Evolutionary conservation across 2,329 filamentous ascomycete genomes (phyloP), one percentile per base, ranked within the genome.

Genomic region (Corinectria fuckeliana): DNA sequence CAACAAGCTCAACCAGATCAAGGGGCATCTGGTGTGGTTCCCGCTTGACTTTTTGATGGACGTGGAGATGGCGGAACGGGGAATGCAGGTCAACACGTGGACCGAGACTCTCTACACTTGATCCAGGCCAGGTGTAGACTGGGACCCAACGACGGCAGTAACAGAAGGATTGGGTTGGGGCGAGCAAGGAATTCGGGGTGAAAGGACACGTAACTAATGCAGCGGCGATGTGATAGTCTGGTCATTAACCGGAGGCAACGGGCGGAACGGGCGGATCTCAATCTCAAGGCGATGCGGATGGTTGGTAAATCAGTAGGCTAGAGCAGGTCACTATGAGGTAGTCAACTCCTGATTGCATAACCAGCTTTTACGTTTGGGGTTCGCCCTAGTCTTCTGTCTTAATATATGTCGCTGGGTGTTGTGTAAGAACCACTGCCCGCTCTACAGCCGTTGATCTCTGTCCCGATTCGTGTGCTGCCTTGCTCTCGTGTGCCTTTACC

Each of bases 21-120:
- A 88, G 77, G 94, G 94, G 0, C 94, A 98, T 79, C 76, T 98
- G 38, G 94, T 98, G 6, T 96, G 92, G 91, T 94, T 97, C 88
- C 93, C 93, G n/a, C 75, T 98, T 70, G 86, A 93, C 44, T 98
- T 97, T 73, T 76, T 98, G 72, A 83, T 85, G 69, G 88, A 96
- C 64, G 92, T 89, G 0, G 84, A 91, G 69, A 96, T 98, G 93
- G 93, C 93, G 0, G 93, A 97, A 79, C 86, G 85, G 70, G 93
- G 94, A 0, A 71, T 98, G 75, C 89, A 93, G 76, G 87, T 98
- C 38, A 98, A 98, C 74, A 78, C 85, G 44, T 90, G 87, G 71
- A 98, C 94, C 0, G 92, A 97, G 81, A 92, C 91, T 83, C 86
- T 96, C 61, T 95, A 92, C 74, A 91, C 91, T 5, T 92, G 68